Conservation (phyloP, 164 flowering plant species). For the Cinnamomum micranthum region DNA sequence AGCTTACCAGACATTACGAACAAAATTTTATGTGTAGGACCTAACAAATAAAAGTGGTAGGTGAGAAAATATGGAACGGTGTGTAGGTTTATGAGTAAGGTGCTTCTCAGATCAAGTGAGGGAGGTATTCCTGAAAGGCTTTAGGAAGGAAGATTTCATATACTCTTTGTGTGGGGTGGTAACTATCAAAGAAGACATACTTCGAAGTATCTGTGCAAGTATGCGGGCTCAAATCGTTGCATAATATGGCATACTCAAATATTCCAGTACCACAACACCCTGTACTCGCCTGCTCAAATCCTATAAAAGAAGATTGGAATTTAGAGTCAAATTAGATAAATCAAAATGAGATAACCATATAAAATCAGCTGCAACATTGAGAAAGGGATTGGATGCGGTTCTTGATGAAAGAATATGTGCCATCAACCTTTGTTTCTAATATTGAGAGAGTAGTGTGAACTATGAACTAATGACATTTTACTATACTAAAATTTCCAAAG, state of each 20-base stretch:
- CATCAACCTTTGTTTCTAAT: too few relatives aligned
- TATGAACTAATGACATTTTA: too few relatives aligned
- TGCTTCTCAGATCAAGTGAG: background rate
- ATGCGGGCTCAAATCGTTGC: slow-evolving; percentile 2
- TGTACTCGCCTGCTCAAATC: slow-evolving; percentile 15
- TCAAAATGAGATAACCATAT: too few relatives aligned
- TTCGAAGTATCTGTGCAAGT: slow-evolving; percentile 16
- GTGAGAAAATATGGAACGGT: too few relatives aligned
- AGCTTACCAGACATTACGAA: too few relatives aligned
- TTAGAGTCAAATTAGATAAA: background rate
- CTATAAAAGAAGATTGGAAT: slow-evolving; percentile 1
- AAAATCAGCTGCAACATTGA: background rate
- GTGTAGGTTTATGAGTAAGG: background rate
- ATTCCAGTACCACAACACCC: slow-evolving; percentile 23
- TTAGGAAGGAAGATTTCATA: slow-evolving; percentile 3
- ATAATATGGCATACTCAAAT: slow-evolving; percentile 3
- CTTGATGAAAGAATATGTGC: too few relatives aligned
- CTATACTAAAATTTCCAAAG: background rate
- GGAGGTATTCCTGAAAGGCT: background rate
- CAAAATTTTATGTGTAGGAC: too few relatives aligned
- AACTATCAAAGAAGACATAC: slow-evolving; percentile 17
- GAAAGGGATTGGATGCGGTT: background rate
- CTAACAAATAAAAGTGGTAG: too few relatives aligned
- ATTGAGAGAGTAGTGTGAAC: too few relatives aligned
- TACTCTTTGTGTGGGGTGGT: slow-evolving; percentile 14